Base-by-base conservation (phyloP, 2,329 filamentous ascomycete genomes). In the Calonectria multiphialidica region DNA sequence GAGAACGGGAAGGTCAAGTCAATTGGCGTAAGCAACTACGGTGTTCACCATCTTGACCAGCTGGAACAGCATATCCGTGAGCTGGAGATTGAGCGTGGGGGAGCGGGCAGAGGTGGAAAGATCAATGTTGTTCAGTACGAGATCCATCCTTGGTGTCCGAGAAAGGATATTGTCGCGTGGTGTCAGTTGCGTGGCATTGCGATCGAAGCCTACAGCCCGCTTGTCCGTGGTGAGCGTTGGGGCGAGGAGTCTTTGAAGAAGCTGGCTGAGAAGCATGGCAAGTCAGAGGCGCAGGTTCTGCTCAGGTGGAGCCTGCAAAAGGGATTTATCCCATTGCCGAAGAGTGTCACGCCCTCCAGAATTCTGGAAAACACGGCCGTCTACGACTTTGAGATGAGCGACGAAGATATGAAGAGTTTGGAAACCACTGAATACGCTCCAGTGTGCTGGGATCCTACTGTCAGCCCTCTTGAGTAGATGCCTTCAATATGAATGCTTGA, bases 171-270 rank as follows among this genome's bases (percentile, higher is more conserved):
- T 21, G 81, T 82, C 0, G 75, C 75, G 10, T 84, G 83, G 72
- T 96, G 94, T 90, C 93, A 95, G 88, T 92, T 94, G 86, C 88
- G 95, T 82, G 93, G 92, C 80, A 95, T 96, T 86, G 42, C 79
- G 2, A 68, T 84, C 5, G 77, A 84, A 74, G 83, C 83, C 2
- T 84, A 83, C 30, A 81, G 81, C 15, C 83, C 83, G 1, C 74
- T 84, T 1, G 82, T 80, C 8, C 76, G 81, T 9, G 82, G 81
- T 47, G 44, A 73, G 30, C 80, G 78, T n/a, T 75, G 78, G 7
- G 84, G 90, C 21, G 90, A 94, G 76, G 82, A 87, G 66, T 90
- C 87, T 0, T 83, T 95, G 2, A 84, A 86, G 2, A 80, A 82
- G 2, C 84, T 94, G 42, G 89, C 90, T 0, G 82, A 90, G 74